Evolutionary conservation across 768 basidiomycete species (phyloP), one percentile per base, ranked within the genome.

Genomic region (Russula brevipes): DNA sequence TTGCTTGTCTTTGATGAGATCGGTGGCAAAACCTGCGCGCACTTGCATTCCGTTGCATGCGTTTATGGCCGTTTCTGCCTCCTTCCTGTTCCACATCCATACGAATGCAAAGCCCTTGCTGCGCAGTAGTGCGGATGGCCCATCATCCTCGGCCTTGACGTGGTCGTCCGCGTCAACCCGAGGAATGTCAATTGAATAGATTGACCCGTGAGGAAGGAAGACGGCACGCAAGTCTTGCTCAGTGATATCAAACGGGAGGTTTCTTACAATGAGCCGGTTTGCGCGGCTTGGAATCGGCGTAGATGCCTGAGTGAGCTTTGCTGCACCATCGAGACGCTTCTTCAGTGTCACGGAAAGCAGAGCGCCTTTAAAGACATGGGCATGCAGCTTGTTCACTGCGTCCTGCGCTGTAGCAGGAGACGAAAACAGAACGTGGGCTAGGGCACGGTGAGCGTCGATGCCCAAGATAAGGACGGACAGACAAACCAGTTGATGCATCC

Each of bases 31-130:
- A 71, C 44, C 69, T 62, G 38, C 65, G 69, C 39, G 57, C 62
- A 61, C 51, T 59, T 31, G 61, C 69, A 55, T 58, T 55, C 68
- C 65, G 42, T 38, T 70, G 57, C 66, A 58, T 44, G 55, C 76
- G 24, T 73, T 72, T 50, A 73, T 72, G n/a, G 70, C 74, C 55
- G 74, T 74, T 33, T 69, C 73, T 19, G 72, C 95, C 69, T 94
- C 90, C 61, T 87, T 87, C 72, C 83, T 86, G 70, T 85, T 85
- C 66, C 94, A 73, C 84, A 92, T 94, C 92, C 94, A 96, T 10
- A 98, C 86, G 69, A 98, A 98, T 0, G 94, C 96, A 68, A 96
- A 98, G 0, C 95, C 94, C 68, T 88, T 87, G 47, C 82, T 78
- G 36, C 82, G 77, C 12, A 69, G 53, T 2, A 33, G 41, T 35